These are phyloP conservation scores for Azolla pinnata DNA, from an alignment of 75 land plant genomes.

Conservation along the genomic window DNA sequence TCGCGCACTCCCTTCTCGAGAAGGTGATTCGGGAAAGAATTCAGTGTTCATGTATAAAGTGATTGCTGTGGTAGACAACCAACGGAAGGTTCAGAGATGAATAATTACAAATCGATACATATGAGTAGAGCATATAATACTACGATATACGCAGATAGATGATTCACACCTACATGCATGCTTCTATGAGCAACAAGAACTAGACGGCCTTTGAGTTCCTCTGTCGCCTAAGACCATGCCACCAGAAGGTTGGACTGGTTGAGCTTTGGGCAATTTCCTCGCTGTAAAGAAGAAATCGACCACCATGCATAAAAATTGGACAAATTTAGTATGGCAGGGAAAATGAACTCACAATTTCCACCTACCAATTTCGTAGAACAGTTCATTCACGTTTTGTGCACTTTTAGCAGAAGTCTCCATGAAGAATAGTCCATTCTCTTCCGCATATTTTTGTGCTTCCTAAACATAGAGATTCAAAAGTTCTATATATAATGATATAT, in stretches of 20 bases:
- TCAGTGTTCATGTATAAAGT: too few relatives aligned
- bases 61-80: too few relatives aligned
- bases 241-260: constrained; percentile 62
- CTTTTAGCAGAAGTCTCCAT: constrained; percentile 80
- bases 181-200: constrained; percentile 54
- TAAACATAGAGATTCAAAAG: constrained; percentile 9
- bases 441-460: constrained; percentile 68
- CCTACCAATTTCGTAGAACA: constrained; percentile 67
- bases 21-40: too few relatives aligned
- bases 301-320: too few relatives aligned
- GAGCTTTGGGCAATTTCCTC: constrained; percentile 65
- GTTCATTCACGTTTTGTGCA: constrained; percentile 60
- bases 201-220: constrained; percentile 33
- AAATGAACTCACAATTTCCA: too few relatives aligned
- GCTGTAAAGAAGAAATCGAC: constrained; percentile 57
- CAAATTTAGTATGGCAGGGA: too few relatives aligned
- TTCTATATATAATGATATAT: neutral
- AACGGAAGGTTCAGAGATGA: too few relatives aligned
- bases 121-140: too few relatives aligned
- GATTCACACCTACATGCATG: too few relatives aligned
- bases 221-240: constrained; percentile 75
- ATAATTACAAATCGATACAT: too few relatives aligned
- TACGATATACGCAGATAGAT: too few relatives aligned
- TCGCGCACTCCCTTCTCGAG: too few relatives aligned
- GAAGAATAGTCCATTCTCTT: constrained; percentile 67